Evolutionary conservation across 805 yeast genomes (phyloP), one percentile per base, ranked within the genome.

Genomic region (Yarrowia phangngaensis): DNA sequence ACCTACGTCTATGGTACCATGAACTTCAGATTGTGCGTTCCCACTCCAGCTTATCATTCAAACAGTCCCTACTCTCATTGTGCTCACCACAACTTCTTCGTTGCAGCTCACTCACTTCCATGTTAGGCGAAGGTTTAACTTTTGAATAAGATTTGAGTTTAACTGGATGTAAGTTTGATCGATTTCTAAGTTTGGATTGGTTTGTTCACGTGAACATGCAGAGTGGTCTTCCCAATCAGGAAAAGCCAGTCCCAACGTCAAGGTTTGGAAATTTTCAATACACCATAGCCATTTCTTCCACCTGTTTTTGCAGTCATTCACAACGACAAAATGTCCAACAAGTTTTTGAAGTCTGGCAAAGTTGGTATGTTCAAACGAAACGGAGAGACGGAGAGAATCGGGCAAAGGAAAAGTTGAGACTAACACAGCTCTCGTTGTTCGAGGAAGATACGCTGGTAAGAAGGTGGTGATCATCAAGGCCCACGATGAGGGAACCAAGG

Each of bases 361-460:
- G 97, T 90, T 83, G 97, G 90, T 83, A 82, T 72, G 92, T 82
- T 36, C 16, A 17, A 23, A 29, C 7, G n/a, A n/a, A n/a, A n/a
- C n/a, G n/a, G n/a, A n/a, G n/a, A n/a, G n/a, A n/a, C n/a, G 23
- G 28, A 13, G 8, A 7, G 12, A 15, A 23, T n/a, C 30, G 19
- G 15, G 27, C n/a, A 17, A 6, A 20, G 24, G 15, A 13, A 11
- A 15, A 29, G 24, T 9, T 12, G 32, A 22, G 6, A 50, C 32
- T 60, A 32, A 32, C 38, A 32, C 41, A 84, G 95, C 97, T 79
- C 89, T 92, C 78, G 89, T 92, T 73, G 95, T 89, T 75, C 90
- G 97, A 75, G 98, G 98, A 70, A 92, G 98, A 80, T 90, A 80
- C 86, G 98, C 98, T 73, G 98, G 98, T 80, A 90, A 89, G 85